A percentile compares a stretch with the other conserved stretches of the same genome.
Evolutionary conservation across 192 early-diverging fungal species (phyloP).

Genomic region (Coemansia sp.): DNA sequence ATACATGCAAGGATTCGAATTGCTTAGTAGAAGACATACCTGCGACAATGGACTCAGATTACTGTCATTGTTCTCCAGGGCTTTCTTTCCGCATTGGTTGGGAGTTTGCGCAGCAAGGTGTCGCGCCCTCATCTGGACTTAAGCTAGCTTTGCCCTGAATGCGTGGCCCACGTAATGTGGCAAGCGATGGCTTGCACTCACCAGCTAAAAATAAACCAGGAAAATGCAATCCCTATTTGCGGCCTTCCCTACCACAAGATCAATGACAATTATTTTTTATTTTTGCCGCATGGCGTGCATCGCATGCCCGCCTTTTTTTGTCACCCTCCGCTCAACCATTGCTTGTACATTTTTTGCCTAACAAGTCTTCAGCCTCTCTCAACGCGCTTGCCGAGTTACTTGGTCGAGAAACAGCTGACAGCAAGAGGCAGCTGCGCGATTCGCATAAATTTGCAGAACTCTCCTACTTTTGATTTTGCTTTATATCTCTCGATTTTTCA

Average conservation of each 20-base stretch:
- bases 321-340: background rate
- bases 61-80: background rate
- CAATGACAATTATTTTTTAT: slow-evolving; percentile 4
- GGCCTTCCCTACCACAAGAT: background rate
- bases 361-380: background rate
- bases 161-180: slow-evolving; percentile 7
- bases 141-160: background rate
- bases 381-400: background rate
- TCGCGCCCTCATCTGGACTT: background rate
- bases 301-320: background rate
- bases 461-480: background rate
- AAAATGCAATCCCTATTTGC: no score
- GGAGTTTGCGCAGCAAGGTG: background rate
- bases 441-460: slow-evolving; percentile 3
- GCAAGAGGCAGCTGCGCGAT: background rate
- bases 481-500: background rate
- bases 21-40: background rate
- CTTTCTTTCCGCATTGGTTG: background rate
- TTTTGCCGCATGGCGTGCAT: background rate
- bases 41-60: background rate
- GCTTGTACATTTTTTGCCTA: background rate
- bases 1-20: no score
- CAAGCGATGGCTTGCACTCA: background rate
- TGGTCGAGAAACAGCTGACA: background rate
- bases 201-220: background rate